Percentiles rank a stretch among this genome's conserved stretches.
Evolutionary conservation across 495 filamentous ascomycete genomes (phyloP).

Genomic region (Podospora bellae-mahoneyi): DNA sequence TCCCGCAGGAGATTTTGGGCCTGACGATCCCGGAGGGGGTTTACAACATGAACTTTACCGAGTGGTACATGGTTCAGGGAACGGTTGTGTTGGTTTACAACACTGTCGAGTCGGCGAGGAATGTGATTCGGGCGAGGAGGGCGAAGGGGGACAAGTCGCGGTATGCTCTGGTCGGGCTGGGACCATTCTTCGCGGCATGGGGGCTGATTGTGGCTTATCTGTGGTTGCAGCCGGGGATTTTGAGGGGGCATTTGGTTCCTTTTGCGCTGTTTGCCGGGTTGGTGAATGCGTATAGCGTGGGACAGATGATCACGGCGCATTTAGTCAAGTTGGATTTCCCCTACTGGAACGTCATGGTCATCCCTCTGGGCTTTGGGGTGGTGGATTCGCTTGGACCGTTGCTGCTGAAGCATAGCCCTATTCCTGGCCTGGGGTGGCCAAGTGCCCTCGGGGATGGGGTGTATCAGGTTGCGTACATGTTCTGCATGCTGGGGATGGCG

Average conservation of each 20-base stretch:
- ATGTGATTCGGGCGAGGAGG: constrained; percentile 77
- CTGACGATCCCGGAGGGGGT: constrained; percentile 62
- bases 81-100: constrained; percentile 78
- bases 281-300: constrained; percentile 89
- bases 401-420: constrained; percentile 53
- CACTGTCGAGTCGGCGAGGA: constrained; percentile 66
- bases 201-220: constrained; percentile 71
- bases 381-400: constrained; percentile 72
- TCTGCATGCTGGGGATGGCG: constrained; percentile 72
- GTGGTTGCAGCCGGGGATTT: constrained; percentile 76
- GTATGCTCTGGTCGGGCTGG: constrained; percentile 72
- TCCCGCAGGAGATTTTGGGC: constrained; percentile 50
- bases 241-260: constrained; percentile 76
- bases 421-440: constrained; percentile 66
- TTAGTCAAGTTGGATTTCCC: constrained; percentile 81
- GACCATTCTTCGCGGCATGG: constrained; percentile 76
- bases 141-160: constrained; percentile 65
- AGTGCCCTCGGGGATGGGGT: constrained; percentile 67
- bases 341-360: constrained; percentile 75
- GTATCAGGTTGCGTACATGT: constrained; percentile 84
- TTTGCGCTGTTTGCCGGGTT: constrained; percentile 84
- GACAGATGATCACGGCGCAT: constrained; percentile 91
- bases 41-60: constrained; percentile 77
- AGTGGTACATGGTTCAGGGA: constrained; percentile 94
- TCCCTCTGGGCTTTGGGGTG: constrained; percentile 66